Conservation (phyloP, 306 rosid genomes). For the Herpetospermum pedunculosum region DNA sequence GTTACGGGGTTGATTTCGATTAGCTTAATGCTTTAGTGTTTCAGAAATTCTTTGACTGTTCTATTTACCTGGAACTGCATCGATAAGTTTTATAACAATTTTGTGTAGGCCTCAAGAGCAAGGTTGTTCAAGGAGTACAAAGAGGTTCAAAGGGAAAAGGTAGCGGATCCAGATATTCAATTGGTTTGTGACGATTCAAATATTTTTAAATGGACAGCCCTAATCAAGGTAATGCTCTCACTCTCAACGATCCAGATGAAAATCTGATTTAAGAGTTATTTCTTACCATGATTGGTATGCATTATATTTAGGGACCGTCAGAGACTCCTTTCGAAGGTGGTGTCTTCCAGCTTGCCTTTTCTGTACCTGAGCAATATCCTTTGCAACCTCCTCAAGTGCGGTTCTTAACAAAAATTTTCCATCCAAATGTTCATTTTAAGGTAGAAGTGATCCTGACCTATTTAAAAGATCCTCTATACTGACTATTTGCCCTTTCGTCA, state of each 20-base stretch:
- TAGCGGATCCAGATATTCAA: conserved; percentile 84
- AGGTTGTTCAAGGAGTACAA: conserved; percentile 93
- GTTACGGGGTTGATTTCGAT: neutral
- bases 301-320: conserved; percentile 61
- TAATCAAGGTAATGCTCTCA: conserved; percentile 44
- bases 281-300: conserved; percentile 7
- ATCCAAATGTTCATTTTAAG: conserved; percentile 98
- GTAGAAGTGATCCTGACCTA: conserved; percentile 17
- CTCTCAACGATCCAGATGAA: neutral
- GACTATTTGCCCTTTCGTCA: neutral
- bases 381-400: conserved; percentile 98
- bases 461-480: neutral
- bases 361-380: conserved; percentile 92
- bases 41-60: neutral
- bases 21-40: neutral
- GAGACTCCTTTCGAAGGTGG: conserved; percentile 98
- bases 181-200: conserved; percentile 83
- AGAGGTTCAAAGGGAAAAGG: conserved; percentile 90
- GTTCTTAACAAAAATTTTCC: conserved; percentile 90
- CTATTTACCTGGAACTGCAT: neutral
- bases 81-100: neutral
- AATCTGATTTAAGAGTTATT: neutral
- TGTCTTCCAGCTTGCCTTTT: conserved; percentile 84
- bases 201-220: conserved; percentile 93
- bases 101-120: conserved; percentile 72